These are phyloP conservation scores for Eucalyptus polyanthemos DNA, from an alignment of 345 rosid species.

Conservation along the genomic window DNA sequence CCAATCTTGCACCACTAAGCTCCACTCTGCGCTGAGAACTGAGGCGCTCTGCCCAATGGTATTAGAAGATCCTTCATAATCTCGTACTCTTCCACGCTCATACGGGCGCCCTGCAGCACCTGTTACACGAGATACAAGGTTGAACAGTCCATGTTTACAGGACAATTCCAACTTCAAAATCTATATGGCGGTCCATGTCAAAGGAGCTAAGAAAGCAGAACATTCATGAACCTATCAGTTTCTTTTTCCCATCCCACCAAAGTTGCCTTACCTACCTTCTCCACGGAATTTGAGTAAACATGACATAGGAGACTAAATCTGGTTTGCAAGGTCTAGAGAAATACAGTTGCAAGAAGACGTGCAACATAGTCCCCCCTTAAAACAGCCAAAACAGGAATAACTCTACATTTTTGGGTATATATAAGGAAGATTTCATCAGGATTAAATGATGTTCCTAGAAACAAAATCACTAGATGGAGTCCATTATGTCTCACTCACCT, in stretches of 20 bases:
- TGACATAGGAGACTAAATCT: neutral
- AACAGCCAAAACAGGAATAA: neutral
- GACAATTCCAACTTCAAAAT: neutral
- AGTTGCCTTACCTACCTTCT: neutral
- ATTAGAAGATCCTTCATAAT: slow-evolving; percentile 61
- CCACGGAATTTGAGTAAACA: neutral
- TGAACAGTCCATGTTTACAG: neutral
- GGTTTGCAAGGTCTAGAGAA: neutral
- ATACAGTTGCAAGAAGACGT: neutral
- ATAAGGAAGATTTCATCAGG: neutral
- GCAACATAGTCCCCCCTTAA: neutral
- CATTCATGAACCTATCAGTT: neutral
- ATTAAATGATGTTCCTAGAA: neutral
- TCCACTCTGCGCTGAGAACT: slow-evolving; percentile 46
- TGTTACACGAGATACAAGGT: slow-evolving; percentile 9
- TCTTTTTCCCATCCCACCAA: neutral
- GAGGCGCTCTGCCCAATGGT: slow-evolving; percentile 79
- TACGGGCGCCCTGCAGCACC: slow-evolving; percentile 61
- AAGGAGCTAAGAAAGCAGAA: neutral
- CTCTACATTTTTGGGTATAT: neutral
- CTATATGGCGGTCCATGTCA: neutral
- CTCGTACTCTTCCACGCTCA: slow-evolving; percentile 66
- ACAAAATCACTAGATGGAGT: neutral
- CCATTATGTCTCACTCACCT: slow-evolving; percentile 17
- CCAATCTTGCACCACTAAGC: slow-evolving; percentile 14